Evolutionary conservation across 2,329 filamentous ascomycete species (phyloP), one percentile per base, ranked within the genome.

Genomic region (Chalaropsis thielavioides): DNA sequence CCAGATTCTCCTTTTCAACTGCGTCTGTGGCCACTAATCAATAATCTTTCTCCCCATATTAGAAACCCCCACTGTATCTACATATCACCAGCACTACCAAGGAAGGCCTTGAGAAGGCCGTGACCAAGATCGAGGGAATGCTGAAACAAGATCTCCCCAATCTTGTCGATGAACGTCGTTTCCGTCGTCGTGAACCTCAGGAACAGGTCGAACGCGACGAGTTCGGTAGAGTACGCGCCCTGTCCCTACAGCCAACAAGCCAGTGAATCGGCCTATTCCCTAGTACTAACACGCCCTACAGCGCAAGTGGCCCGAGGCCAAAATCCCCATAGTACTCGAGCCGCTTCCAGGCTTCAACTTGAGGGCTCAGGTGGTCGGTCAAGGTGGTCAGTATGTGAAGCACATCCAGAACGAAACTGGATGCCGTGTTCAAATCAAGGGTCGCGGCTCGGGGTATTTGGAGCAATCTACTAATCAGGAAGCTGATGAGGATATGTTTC

Each of bases 241-340:
- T 10, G 27, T 19, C 51, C 27, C 27, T 58, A 24, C 31, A 35
- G 13, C 27, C 41, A 43, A 35, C 7, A 22, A 22, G 19, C 31
- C 31, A 35, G 3, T 35, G 7, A 35, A 35, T 35, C 31, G 31
- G 31, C 7, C 31, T 35, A 3, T 7, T 35, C n/a, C 40, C 44
- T 15, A 44, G 22, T 64, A 54, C 67, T 68, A 62, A 68, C 66
- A 67, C 68, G 64, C 66, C 43, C 11, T 22, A 17, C 51, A 95
- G 90, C 90, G 92, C 70, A 99, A 97, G 89, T 99, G 94, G 94
- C 92, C 94, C 0, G 94, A 97, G 73, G 91, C 96, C 76, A 90
- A 89, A 71, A 95, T 99, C 61, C 87, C 90, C 1, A 92, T 99
- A 70, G 85, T 86, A 68, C 84, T 99, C 66, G 94, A 97, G 70